A percentile compares a stretch with the other conserved stretches of the same genome.
These are phyloP conservation scores for Coniella lustricola DNA, from an alignment of 2,329 filamentous ascomycete species.

Conservation along the genomic window DNA sequence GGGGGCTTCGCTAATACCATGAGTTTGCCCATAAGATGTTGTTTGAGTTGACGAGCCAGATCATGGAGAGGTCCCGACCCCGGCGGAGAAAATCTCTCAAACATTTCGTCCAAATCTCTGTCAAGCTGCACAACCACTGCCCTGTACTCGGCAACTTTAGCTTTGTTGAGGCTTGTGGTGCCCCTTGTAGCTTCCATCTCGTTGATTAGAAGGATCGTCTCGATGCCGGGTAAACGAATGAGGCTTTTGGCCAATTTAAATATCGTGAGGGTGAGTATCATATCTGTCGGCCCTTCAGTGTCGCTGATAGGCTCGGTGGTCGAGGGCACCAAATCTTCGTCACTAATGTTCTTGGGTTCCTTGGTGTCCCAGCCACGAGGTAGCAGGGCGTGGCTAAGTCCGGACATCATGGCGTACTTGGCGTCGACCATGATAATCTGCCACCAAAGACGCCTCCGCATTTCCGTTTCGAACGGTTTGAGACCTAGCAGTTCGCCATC, in stretches of 20 bases:
- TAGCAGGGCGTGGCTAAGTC: constrained; percentile 45
- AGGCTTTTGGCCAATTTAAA: constrained; percentile 46
- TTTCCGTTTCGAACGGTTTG: constrained; percentile 58
- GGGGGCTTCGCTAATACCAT: constrained; percentile 40
- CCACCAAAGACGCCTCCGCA: constrained; percentile 63
- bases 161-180: constrained; percentile 21
- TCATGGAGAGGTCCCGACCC: constrained; percentile 46
- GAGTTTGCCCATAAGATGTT: constrained; percentile 43
- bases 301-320: constrained; percentile 44
- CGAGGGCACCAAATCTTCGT: constrained; percentile 48
- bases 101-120: constrained; percentile 34
- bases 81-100: constrained; percentile 44
- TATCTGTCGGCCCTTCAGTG: constrained; percentile 52
- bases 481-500: constrained; percentile 52
- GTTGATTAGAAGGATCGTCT: constrained; percentile 41
- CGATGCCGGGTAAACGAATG: constrained; percentile 40
- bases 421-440: constrained; percentile 52
- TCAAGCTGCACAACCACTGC: constrained; percentile 36
- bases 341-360: constrained; percentile 50
- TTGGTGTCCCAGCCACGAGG: constrained; percentile 50
- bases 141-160: constrained; percentile 35
- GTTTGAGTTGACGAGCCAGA: constrained; percentile 40
- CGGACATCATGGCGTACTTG: constrained; percentile 50
- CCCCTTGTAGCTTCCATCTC: constrained; percentile 28
- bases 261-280: constrained; percentile 48